These are phyloP conservation scores for Medicago truncatula DNA, from an alignment of 306 rosid species.

Conservation along the genomic window MtrunA17r5.0-ANR NC_053045.1:59543001-59543500, in stretches of 20 bases:
- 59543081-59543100: neutral
- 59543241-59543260: conserved; percentile 9
- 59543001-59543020: conserved; percentile 15
- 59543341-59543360: conserved; percentile 83
- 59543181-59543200: conserved; percentile 82
- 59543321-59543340: conserved; percentile 12
- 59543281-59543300: conserved; percentile 3
- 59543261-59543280: neutral
- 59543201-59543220: conserved; percentile 65
- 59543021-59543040: conserved; percentile 16
- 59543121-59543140: conserved; percentile 64
- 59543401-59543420: conserved; percentile 80
- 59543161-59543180: conserved; percentile 81
- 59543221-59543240: neutral
- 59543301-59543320: neutral
- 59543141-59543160: conserved; percentile 91
- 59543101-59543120: conserved; percentile 25
- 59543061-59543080: neutral
- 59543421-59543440: conserved; percentile 75
- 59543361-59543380: conserved; percentile 75
- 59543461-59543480: conserved; percentile 75
- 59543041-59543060: conserved; percentile 8
- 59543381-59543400: conserved; percentile 75
- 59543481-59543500: neutral
- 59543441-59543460: conserved; percentile 70